Conservation (phyloP, 2,329 filamentous ascomycete species). For the Lasiodiplodia sp. region DNA sequence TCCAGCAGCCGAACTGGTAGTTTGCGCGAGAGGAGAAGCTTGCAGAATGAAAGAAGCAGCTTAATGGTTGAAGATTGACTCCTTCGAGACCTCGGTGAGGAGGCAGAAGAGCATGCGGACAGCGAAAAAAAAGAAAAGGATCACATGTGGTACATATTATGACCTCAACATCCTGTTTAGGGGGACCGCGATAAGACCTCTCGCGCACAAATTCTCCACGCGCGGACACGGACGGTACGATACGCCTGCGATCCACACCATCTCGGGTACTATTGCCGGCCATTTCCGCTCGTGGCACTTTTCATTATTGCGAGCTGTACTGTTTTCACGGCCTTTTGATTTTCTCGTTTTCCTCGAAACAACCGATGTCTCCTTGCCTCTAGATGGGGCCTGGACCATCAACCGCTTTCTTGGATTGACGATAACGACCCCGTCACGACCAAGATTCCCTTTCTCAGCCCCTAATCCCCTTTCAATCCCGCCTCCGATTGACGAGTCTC, state of each 20-base stretch:
- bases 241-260: neutral
- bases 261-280: neutral
- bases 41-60: conserved; percentile 18
- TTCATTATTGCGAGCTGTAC: conserved; percentile 1
- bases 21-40: conserved; percentile 16
- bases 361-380: neutral
- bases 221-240: neutral
- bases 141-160: conserved; percentile 24
- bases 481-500: conserved; percentile 9
- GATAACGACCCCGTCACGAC: conserved; percentile 18
- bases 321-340: conserved; percentile 1
- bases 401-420: conserved; percentile 8
- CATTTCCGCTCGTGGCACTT: neutral
- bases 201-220: neutral
- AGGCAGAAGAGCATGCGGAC: neutral
- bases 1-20: conserved; percentile 18
- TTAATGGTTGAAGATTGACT: conserved; percentile 23
- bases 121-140: conserved; percentile 19
- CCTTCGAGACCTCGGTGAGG: conserved; percentile 24
- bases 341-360: conserved; percentile 8
- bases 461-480: neutral
- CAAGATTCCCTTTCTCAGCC: neutral
- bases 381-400: conserved; percentile 15
- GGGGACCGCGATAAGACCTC: neutral
- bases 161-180: neutral